A percentile compares a stretch with the other conserved stretches of the same genome.
These are phyloP conservation scores for Phytophthora uliginosa DNA, from an alignment of 352 stramenopile species.

Conservation along the genomic window DNA sequence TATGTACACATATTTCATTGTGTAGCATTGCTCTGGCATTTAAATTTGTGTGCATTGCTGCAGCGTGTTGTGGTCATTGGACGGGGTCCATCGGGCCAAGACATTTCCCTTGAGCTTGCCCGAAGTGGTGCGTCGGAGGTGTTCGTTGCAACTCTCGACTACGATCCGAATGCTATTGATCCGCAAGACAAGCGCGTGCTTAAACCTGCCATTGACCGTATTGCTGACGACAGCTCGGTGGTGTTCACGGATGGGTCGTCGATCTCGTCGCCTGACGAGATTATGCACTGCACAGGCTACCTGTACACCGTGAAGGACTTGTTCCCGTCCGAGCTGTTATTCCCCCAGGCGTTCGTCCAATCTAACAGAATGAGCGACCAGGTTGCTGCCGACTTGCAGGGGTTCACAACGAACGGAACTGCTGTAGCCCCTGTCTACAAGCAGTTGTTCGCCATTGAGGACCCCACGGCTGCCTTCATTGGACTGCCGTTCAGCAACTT, in stretches of 20 bases:
- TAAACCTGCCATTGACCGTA: conserved; percentile 66
- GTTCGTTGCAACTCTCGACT: conserved; percentile 67
- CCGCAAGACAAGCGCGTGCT: conserved; percentile 50
- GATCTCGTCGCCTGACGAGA: conserved; percentile 63
- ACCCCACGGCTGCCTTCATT: conserved; percentile 77
- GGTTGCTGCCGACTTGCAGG: conserved; percentile 41
- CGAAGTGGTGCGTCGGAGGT: conserved; percentile 54
- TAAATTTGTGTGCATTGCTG: neutral
- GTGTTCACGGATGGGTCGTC: conserved; percentile 69
- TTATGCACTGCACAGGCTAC: conserved; percentile 88
- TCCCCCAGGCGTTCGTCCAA: conserved; percentile 39
- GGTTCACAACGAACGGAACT: conserved; percentile 36
- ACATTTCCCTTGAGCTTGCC: conserved; percentile 83
- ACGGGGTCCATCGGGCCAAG: conserved; percentile 72
- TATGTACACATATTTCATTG: conserved; percentile 2
- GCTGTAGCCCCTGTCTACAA: conserved; percentile 80
- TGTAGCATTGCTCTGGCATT: conserved; percentile 5
- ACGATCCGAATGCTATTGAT: conserved; percentile 33
- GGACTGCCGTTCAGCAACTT: conserved; percentile 82
- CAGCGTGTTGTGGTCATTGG: conserved; percentile 75
- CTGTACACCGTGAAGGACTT: conserved; percentile 70
- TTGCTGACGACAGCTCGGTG: conserved; percentile 59
- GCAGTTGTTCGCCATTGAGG: conserved; percentile 83
- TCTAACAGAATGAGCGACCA: conserved; percentile 34
- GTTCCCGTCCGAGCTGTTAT: conserved; percentile 58